These are phyloP conservation scores for Selaginella moellendorffii DNA, from an alignment of 75 land plant genomes.

Conservation along the genomic window DNA sequence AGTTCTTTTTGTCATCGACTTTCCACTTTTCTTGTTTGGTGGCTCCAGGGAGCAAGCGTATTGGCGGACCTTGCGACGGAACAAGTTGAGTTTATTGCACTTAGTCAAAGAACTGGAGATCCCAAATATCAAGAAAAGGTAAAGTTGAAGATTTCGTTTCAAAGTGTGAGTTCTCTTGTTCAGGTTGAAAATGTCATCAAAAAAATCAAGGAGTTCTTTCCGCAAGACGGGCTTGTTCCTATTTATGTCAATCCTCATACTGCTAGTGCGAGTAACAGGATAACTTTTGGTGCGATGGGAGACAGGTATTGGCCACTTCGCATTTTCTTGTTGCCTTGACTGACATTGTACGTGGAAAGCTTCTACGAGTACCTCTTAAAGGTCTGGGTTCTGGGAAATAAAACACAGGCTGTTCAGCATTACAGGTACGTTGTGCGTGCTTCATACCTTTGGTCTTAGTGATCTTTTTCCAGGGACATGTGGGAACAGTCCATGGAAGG, in stretches of 20 bases:
- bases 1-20: too few relatives aligned
- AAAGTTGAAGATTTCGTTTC: background rate
- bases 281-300: constrained; percentile 99
- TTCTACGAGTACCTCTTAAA: constrained; percentile 95
- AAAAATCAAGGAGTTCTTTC: constrained; percentile 49
- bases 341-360: too few relatives aligned
- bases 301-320: constrained; percentile 53
- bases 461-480: constrained; percentile 55
- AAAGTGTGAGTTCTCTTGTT: background rate
- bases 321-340: background rate
- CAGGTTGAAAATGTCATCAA: constrained; percentile 83
- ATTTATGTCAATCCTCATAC: constrained; percentile 68
- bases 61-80: constrained; percentile 90
- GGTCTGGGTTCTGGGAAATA: constrained; percentile 95
- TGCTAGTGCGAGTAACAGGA: constrained; percentile 36
- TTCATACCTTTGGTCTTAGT: background rate
- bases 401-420: constrained; percentile 54
- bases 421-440: constrained; percentile 44
- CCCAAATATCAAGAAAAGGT: constrained; percentile 83
- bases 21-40: too few relatives aligned
- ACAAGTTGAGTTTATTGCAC: constrained; percentile 80
- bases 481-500: constrained; percentile 99
- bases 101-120: constrained; percentile 83
- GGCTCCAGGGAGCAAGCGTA: constrained; percentile 68
- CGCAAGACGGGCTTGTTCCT: constrained; percentile 83